A percentile compares a stretch with the other conserved stretches of the same genome.
These are phyloP conservation scores for Arabis hirsuta DNA, from an alignment of 345 rosid species.

Conservation along the genomic window DNA sequence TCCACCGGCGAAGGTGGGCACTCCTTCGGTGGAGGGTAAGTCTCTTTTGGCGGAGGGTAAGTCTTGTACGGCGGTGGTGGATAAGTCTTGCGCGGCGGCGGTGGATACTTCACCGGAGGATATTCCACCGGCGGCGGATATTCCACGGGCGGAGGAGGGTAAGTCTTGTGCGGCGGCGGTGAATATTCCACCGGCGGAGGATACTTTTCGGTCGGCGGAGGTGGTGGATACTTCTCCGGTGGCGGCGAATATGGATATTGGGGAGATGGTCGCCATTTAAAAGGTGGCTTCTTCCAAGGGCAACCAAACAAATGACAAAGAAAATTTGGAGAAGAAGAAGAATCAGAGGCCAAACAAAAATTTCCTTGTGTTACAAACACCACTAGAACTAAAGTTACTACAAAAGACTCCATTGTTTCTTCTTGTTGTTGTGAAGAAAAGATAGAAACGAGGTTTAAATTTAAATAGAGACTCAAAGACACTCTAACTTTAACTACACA, in stretches of 20 bases:
- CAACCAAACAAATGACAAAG: conserved; percentile 5
- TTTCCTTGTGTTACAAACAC: conserved; percentile 38
- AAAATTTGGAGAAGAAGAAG: conserved; percentile 8
- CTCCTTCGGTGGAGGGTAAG: background rate
- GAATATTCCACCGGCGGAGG: background rate
- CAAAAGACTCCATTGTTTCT: conserved; percentile 26
- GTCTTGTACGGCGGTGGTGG: background rate
- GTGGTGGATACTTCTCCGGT: background rate
- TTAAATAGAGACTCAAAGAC: background rate
- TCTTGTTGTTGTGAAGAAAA: conserved; percentile 4
- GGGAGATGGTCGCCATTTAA: conserved; percentile 30
- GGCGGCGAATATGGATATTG: conserved; percentile 22
- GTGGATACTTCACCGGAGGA: background rate
- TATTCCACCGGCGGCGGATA: background rate
- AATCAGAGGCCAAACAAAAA: conserved; percentile 28
- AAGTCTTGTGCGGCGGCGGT: conserved; percentile 15
- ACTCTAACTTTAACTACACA: conserved; percentile 3
- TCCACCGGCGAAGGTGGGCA: background rate
- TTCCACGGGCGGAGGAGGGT: conserved; percentile 13
- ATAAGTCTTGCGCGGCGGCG: background rate
- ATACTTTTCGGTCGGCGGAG: background rate
- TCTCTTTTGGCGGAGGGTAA: conserved; percentile 13
- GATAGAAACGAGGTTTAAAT: background rate
- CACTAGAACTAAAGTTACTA: conserved; percentile 1
- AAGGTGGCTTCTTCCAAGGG: conserved; percentile 20